phyloP scores from a whole-genome alignment of 2,329 filamentous ascomycete genomes.

The Exophiala spinifera region DNA sequence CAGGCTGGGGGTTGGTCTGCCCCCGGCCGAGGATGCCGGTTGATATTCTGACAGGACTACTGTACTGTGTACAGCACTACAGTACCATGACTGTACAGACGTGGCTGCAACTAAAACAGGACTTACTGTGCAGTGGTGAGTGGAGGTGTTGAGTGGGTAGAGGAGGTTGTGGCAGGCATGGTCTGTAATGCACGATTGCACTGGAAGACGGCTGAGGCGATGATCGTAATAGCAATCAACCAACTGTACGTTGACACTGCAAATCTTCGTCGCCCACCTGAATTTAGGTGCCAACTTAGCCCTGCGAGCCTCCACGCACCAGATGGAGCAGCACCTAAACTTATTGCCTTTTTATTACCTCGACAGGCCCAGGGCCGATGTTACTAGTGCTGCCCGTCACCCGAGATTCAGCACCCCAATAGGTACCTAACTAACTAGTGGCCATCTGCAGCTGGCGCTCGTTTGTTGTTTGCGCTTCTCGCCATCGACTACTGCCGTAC shows the following conservation, averaged over 20 bases:
- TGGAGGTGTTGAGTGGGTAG: conserved; percentile 1
- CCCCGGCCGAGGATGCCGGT: conserved; percentile 1
- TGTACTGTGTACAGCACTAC: too few species aligned
- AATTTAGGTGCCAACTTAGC: too few species aligned
- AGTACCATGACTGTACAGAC: background rate
- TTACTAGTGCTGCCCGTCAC: too few species aligned
- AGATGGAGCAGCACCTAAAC: background rate
- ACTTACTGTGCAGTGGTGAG: background rate
- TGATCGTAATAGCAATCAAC: background rate
- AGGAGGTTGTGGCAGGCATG: background rate
- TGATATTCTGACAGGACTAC: conserved; percentile 10
- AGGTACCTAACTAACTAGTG: too few species aligned
- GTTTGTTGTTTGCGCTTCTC: background rate
- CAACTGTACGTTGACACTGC: background rate
- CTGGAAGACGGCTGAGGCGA: too few species aligned
- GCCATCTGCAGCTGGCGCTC: background rate
- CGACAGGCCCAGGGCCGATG: background rate
- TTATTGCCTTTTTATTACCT: background rate
- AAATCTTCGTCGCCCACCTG: too few species aligned
- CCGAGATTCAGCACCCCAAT: too few species aligned
- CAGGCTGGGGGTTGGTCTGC: background rate
- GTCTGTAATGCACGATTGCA: too few species aligned
- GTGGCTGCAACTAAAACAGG: conserved; percentile 7
- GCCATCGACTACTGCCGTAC: background rate
- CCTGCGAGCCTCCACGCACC: background rate